phyloP scores from a whole-genome alignment of 2,329 filamentous ascomycete genomes.

The Monosporascus ibericus region DNA sequence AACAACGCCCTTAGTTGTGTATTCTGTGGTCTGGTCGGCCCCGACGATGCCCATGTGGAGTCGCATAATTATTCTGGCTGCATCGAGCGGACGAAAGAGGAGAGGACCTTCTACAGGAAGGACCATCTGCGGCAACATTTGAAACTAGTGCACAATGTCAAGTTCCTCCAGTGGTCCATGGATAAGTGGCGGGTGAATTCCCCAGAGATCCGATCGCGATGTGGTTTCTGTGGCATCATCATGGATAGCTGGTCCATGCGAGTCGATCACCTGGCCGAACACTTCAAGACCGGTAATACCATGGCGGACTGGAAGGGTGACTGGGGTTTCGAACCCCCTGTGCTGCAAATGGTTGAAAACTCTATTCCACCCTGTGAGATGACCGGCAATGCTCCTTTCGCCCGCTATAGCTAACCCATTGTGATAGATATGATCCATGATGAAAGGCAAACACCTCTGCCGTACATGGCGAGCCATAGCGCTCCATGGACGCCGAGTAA shows the following conservation, averaged over 20 bases:
- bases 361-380: constrained; percentile 59
- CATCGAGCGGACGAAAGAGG: constrained; percentile 55
- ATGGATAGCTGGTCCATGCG: constrained; percentile 57
- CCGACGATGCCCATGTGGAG: constrained; percentile 50
- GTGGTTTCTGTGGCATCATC: constrained; percentile 58
- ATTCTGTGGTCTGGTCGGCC: constrained; percentile 52
- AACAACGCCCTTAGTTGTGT: constrained; percentile 53
- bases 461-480: constrained; percentile 42
- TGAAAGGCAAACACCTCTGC: constrained; percentile 51
- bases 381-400: constrained; percentile 25
- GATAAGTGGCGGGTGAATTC: constrained; percentile 55
- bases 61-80: constrained; percentile 58
- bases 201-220: constrained; percentile 56
- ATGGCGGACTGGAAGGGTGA: constrained; percentile 67
- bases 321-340: constrained; percentile 59
- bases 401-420: constrained; percentile 30
- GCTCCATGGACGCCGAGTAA: constrained; percentile 43
- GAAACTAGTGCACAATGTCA: constrained; percentile 56
- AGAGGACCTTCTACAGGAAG: constrained; percentile 62
- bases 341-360: constrained; percentile 59
- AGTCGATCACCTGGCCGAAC: constrained; percentile 59
- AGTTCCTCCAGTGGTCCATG: constrained; percentile 59
- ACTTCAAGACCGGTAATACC: constrained; percentile 59
- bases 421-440: constrained; percentile 56
- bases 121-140: constrained; percentile 63